Percentiles rank a stretch among this genome's conserved stretches.
Evolutionary conservation across 2,329 filamentous ascomycete genomes (phyloP).

Genomic region (Cercospora berteroae): DNA sequence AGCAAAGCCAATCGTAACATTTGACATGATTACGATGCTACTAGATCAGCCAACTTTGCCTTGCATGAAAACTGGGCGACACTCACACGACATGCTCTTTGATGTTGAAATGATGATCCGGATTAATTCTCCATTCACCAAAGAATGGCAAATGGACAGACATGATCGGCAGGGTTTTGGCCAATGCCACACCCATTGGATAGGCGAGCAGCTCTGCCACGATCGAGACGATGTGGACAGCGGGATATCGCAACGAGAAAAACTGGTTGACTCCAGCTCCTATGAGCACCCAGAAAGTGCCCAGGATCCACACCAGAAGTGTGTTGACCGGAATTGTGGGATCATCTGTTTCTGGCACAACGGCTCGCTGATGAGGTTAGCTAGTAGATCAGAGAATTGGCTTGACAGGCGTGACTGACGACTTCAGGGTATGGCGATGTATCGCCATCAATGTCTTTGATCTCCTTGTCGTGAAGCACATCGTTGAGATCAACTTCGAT

Average conservation of each 20-base stretch:
- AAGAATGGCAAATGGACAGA: slow-evolving; percentile 55
- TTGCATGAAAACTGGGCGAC: slow-evolving; percentile 11
- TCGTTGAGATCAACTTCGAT: slow-evolving; percentile 40
- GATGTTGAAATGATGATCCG: slow-evolving; percentile 32
- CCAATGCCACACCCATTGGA: slow-evolving; percentile 78
- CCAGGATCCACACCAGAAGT: slow-evolving; percentile 48
- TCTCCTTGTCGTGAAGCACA: slow-evolving; percentile 49
- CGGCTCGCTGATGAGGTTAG: slow-evolving; percentile 46
- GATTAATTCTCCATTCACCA: slow-evolving; percentile 34
- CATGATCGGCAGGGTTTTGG: slow-evolving; percentile 61
- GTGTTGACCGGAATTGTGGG: slow-evolving; percentile 63
- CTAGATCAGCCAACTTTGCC: background rate
- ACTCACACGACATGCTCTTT: slow-evolving; percentile 38
- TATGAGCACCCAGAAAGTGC: slow-evolving; percentile 47
- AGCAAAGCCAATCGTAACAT: slow-evolving; percentile 52
- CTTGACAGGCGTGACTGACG: background rate
- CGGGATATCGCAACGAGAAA: slow-evolving; percentile 86
- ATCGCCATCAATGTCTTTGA: slow-evolving; percentile 30
- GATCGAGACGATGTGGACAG: slow-evolving; percentile 83
- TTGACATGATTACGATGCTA: slow-evolving; percentile 41
- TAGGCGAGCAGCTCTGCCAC: slow-evolving; percentile 84
- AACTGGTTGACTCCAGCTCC: slow-evolving; percentile 64
- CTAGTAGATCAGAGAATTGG: background rate
- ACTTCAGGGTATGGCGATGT: slow-evolving; percentile 62
- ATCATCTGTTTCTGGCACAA: slow-evolving; percentile 64